Base-by-base conservation (phyloP, 148 eudicot genomes). In the Vaccinium corymbosum region DNA sequence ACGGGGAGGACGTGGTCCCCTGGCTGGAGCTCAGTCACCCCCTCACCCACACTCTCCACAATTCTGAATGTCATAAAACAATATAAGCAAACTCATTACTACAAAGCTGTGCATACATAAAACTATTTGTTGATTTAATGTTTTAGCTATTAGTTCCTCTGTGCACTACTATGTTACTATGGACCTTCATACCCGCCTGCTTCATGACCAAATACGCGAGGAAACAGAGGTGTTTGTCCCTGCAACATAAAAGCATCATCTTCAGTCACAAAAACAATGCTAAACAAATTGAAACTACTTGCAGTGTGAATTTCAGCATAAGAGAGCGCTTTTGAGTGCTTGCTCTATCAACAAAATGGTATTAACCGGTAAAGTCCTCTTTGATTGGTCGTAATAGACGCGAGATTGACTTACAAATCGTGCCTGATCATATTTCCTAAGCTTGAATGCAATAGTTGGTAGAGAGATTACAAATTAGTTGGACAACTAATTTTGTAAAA, bases 191-290 rank as follows among this genome's bases (percentile, higher is more conserved):
- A 87, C 91, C 91, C 89, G 84, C 85, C 91, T 64, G 91, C 91
- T 85, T 89, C 91, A 59, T 89, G 89, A 7, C 91, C 91, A n/a
- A 89, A 84, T 6, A 89, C 87, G 46, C 89, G 85, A 62, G 91
- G 91, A 84, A 89, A 89, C 4, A 89, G 53, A 62, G 91, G 91
- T 50, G 82, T 85, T 81, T 87, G 91, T 15, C 91, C 91, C 89
- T 89, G 84, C 70, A 86, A 53, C 20, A 29, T 7, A 15, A 55
- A n/a, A 0, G 42, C 51, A 85, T 12, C 12, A 13, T 52, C 9
- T 52, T 70, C 27, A 78, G 81, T 48, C 55, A 8, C 29, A 22
- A 76, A 3, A 19, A 29, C 0, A 46, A 8, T 75, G 55, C 19
- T 12, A 49, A 46, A 29, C 53, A 75, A 49, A 75, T 51, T 16